Percentiles rank a stretch among this genome's conserved stretches.
These are phyloP conservation scores for Fusarium multiceps DNA, from an alignment of 2,329 filamentous ascomycete genomes.

Conservation along the genomic window DNA sequence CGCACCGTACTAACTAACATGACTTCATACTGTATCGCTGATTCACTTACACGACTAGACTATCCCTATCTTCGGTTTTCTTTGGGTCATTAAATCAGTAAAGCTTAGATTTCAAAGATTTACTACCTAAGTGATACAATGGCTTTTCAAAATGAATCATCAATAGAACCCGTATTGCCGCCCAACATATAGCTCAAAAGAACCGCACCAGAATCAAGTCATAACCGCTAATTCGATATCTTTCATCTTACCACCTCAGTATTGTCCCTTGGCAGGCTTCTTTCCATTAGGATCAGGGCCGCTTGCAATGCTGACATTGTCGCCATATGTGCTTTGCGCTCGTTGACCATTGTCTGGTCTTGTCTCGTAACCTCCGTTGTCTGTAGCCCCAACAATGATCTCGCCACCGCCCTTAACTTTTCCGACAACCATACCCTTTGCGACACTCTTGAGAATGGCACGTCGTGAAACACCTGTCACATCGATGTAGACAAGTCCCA, in stretches of 20 bases:
- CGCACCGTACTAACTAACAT: conserved; percentile 18
- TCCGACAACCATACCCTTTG: conserved; percentile 94
- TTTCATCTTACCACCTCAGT: conserved; percentile 14
- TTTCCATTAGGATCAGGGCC: conserved; percentile 49
- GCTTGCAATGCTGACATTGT: conserved; percentile 45
- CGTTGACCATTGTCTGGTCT: conserved; percentile 40
- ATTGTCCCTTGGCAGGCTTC: conserved; percentile 44
- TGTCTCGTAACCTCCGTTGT: conserved; percentile 44
- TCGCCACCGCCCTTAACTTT: conserved; percentile 79
- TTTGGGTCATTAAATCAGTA: background rate
- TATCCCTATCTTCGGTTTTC: background rate
- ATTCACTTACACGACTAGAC: conserved; percentile 2
- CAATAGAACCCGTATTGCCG: conserved; percentile 8
- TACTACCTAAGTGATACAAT: background rate
- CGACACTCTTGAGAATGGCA: conserved; percentile 93
- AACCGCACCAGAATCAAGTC: conserved; percentile 19
- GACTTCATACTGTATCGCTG: conserved; percentile 5
- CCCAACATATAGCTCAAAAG: background rate
- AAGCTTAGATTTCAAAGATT: background rate
- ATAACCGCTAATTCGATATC: conserved; percentile 5
- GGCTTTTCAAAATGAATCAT: background rate
- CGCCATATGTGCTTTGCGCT: conserved; percentile 44
- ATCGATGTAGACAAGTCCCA: conserved; percentile 96
- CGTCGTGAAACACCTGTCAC: conserved; percentile 90
- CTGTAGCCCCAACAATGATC: conserved; percentile 77